These are phyloP conservation scores for Casaregolazyma suthepensis DNA, from an alignment of 1,139 yeast species.

Conservation along the genomic window DNA sequence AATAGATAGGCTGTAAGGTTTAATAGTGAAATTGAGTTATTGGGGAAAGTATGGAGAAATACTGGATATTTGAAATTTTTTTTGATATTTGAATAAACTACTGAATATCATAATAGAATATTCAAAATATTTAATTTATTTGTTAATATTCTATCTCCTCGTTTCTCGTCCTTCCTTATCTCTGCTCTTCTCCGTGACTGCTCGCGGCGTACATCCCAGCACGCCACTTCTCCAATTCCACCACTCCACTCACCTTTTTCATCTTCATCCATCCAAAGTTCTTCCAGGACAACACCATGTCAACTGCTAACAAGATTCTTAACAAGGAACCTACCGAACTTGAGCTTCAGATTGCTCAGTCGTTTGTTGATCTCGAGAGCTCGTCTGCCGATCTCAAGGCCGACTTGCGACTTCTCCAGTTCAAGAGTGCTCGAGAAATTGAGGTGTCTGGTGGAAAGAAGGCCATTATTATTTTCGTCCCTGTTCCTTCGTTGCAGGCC, in stretches of 20 bases:
- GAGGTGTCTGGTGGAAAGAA: slow-evolving; percentile 98
- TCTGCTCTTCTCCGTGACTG: slow-evolving; percentile 8
- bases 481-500: slow-evolving; percentile 87
- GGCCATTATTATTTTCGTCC: slow-evolving; percentile 97
- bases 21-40: background rate
- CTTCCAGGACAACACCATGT: slow-evolving; percentile 46
- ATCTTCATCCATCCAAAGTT: slow-evolving; percentile 5
- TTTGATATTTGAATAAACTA: background rate
- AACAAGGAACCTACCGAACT: slow-evolving; percentile 77
- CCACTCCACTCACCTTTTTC: slow-evolving; percentile 3
- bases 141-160: background rate
- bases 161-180: background rate
- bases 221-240: background rate
- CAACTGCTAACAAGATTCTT: slow-evolving; percentile 93
- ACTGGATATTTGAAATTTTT: background rate
- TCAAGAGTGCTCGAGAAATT: slow-evolving; percentile 96
- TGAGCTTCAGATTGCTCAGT: slow-evolving; percentile 99
- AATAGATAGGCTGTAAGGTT: background rate
- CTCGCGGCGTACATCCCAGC: slow-evolving; percentile 1
- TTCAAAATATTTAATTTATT: too few relatives aligned
- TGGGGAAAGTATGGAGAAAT: too few relatives aligned
- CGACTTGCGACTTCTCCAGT: slow-evolving; percentile 96
- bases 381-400: slow-evolving; percentile 94
- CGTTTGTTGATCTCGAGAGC: slow-evolving; percentile 93
- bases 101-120: too few relatives aligned